Base-by-base conservation (phyloP, 192 early-diverging fungal species). In the Coemansia biformis region DNA sequence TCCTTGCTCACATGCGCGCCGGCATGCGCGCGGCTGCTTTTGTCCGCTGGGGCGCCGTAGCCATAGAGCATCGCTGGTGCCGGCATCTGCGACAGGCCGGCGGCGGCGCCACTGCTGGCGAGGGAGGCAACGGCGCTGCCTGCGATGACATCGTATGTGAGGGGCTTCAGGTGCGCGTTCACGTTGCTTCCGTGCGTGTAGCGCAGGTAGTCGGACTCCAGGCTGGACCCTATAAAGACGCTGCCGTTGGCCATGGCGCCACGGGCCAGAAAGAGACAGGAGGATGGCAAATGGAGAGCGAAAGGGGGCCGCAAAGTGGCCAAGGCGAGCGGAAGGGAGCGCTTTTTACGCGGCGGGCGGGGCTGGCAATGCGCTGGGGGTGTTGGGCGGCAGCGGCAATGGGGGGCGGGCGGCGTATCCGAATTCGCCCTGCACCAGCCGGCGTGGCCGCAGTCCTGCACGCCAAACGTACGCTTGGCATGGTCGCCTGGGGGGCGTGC, bases 151-250 rank as follows among this genome's bases (percentile, higher is more conserved):
- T 51, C 31, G 38, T 67, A 67, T 16, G 57, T 55, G 16, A 59
- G 19, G 4, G 52, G 64, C 43, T 54, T 46, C 8, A 43, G 9
- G 35, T 49, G 57, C 19, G 57, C 52, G 38, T 56, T 67, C 38
- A 50, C 43, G 23, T 54, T 55, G 46, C 30, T 47, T 2, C 57
- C 57, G 23, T 48, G 51, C 3, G 32, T 51, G 44, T 60, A 54
- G 8, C 50, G 38, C 4, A 28, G 16, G 32, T 66, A 66, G 63
- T 49, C 46, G 40, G 46, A 32, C 23, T 66, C 63, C 4, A 31
- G 36, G 8, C 30, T 34, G 13, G 53, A 48, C n/a, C 38, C 29
- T 5, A 14, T 6, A 46, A 44, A 40, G 19, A 43, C 33, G 16
- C 40, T 21, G 12, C 49, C 39, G 18, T 14, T 15, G 28, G 30